Evolutionary conservation across 805 yeast genomes (phyloP).

Genomic region (Schwanniomyces vanrijiae): DNA sequence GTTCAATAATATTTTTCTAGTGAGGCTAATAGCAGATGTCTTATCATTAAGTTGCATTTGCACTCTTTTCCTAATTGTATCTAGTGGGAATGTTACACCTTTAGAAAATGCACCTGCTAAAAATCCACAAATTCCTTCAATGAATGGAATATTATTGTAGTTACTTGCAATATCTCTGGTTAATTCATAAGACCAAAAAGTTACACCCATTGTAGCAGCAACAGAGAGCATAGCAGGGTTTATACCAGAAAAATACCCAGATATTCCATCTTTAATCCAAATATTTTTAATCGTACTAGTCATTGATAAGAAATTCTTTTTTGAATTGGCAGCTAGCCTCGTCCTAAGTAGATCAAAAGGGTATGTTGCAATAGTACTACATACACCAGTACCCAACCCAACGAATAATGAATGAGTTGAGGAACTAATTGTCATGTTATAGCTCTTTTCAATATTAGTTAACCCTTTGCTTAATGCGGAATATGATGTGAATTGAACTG

Average conservation of each 20-base stretch:
- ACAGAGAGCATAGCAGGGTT: slow-evolving; percentile 58
- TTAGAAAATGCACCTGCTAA: slow-evolving; percentile 78
- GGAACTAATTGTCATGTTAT: slow-evolving; percentile 25
- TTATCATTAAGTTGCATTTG: slow-evolving; percentile 49
- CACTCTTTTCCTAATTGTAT: slow-evolving; percentile 72
- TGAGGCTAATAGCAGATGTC: slow-evolving; percentile 19
- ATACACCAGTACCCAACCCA: slow-evolving; percentile 77
- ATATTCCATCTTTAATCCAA: slow-evolving; percentile 30
- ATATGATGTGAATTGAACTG: slow-evolving; percentile 76
- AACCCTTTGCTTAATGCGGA: slow-evolving; percentile 51
- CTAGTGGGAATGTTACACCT: slow-evolving; percentile 78
- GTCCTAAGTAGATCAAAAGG: slow-evolving; percentile 93
- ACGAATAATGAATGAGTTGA: slow-evolving; percentile 50
- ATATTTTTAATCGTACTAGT: slow-evolving; percentile 24
- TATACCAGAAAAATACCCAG: slow-evolving; percentile 52
- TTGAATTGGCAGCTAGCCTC: slow-evolving; percentile 68
- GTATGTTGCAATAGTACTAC: slow-evolving; percentile 73
- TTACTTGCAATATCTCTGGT: slow-evolving; percentile 37
- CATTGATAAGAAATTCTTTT: slow-evolving; percentile 38
- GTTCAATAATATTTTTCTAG: slow-evolving; percentile 38
- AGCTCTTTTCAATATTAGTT: slow-evolving; percentile 22
- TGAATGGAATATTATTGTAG: slow-evolving; percentile 29
- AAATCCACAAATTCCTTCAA: slow-evolving; percentile 65
- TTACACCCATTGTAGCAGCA: slow-evolving; percentile 68
- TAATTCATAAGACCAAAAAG: slow-evolving; percentile 68